phyloP scores from a whole-genome alignment of 1,284 basidiomycete species.

The Boletus semigastroideus region DNA sequence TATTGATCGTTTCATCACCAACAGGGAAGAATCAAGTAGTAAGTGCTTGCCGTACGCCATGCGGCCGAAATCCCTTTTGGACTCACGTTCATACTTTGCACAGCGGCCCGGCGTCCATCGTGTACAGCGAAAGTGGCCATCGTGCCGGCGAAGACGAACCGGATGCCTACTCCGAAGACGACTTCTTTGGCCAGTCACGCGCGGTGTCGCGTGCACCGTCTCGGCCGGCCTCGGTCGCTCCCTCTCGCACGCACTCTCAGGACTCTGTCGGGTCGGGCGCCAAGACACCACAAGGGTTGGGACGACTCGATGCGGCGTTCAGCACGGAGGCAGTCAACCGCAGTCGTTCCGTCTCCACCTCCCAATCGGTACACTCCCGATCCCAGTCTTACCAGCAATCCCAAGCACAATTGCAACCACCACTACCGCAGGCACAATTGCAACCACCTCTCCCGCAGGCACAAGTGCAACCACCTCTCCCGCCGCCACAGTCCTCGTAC shows the following conservation, averaged over 20 bases:
- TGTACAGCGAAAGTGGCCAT: constrained; percentile 76
- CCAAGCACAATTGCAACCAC: constrained; percentile 8
- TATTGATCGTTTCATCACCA: constrained; percentile 8
- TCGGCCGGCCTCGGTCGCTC: constrained; percentile 29
- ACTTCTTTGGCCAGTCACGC: constrained; percentile 34
- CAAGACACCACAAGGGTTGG: constrained; percentile 27
- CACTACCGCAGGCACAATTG: background rate
- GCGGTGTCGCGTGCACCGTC: constrained; percentile 29
- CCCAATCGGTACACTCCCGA: constrained; percentile 25
- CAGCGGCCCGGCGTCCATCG: constrained; percentile 74
- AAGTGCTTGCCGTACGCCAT: constrained; percentile 27
- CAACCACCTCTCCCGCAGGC: background rate
- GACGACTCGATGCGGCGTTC: constrained; percentile 22
- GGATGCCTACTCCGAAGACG: constrained; percentile 55
- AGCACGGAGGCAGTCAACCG: constrained; percentile 23
- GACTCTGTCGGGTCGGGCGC: constrained; percentile 30
- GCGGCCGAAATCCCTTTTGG: background rate
- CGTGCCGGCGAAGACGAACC: constrained; percentile 69
- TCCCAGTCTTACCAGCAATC: constrained; percentile 16
- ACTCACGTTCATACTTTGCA: constrained; percentile 5
- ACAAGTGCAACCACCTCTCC: background rate
- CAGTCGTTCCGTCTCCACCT: constrained; percentile 22
- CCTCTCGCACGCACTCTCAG: constrained; percentile 32
- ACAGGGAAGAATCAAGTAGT: constrained; percentile 66
- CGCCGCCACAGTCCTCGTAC: background rate